Conservation (phyloP, 140 eudicot genomes). For the Senecio squalidus region DNA sequence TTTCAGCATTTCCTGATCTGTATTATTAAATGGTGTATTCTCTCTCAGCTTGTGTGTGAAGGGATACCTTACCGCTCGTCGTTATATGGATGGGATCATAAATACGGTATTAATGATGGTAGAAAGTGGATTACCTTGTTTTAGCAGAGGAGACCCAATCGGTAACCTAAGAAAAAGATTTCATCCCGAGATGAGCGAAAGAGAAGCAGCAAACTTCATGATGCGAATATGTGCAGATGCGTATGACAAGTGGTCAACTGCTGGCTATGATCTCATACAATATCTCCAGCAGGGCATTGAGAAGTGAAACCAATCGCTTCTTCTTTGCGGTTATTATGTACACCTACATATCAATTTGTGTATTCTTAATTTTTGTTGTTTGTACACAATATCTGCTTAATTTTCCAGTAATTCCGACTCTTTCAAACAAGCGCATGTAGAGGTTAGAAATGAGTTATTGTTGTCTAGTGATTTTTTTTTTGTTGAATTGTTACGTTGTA, state of each 20-base stretch:
- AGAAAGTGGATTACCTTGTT: slow-evolving; percentile 97
- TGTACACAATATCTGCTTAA: slow-evolving; percentile 9
- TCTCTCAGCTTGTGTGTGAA: slow-evolving; percentile 82
- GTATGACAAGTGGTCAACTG: slow-evolving; percentile 96
- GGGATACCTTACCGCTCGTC: slow-evolving; percentile 97
- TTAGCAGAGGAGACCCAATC: slow-evolving; percentile 95
- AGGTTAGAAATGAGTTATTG: slow-evolving; percentile 11
- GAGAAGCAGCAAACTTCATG: slow-evolving; percentile 97
- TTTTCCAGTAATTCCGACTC: slow-evolving; percentile 6
- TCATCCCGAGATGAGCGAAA: slow-evolving; percentile 96
- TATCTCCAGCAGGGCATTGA: slow-evolving; percentile 97
- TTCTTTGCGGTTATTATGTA: background rate
- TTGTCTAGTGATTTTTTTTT: slow-evolving; percentile 10
- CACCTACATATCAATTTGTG: background rate
- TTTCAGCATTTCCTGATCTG: slow-evolving; percentile 3
- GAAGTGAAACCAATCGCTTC: slow-evolving; percentile 43
- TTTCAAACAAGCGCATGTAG: background rate
- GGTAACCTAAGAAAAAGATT: slow-evolving; percentile 93
- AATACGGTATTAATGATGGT: slow-evolving; percentile 80
- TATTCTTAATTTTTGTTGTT: slow-evolving; percentile 5
- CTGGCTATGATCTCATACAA: slow-evolving; percentile 96
- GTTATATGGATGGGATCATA: slow-evolving; percentile 88
- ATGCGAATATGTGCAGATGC: slow-evolving; percentile 87
- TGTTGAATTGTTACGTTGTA: too few species aligned
- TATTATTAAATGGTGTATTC: background rate